phyloP scores from a whole-genome alignment of 2,329 filamentous ascomycete genomes.

The Colletotrichum ledebouriae region DNA sequence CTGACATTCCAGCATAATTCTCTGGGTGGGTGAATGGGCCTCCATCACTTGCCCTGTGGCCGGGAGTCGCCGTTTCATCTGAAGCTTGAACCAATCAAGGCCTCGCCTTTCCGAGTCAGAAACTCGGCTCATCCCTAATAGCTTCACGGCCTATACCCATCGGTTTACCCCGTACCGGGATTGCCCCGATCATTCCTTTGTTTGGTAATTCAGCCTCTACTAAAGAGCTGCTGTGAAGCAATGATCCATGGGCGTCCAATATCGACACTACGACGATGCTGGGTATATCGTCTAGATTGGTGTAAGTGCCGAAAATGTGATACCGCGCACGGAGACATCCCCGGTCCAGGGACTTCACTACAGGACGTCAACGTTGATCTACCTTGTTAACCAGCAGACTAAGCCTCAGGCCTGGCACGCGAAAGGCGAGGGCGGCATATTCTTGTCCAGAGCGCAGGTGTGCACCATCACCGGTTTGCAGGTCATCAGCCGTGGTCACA shows the following conservation, averaged over 20 bases:
- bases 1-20: not conserved
- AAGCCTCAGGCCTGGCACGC: not conserved
- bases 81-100: slow-evolving; percentile 32
- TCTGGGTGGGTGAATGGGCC: not conserved
- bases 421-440: not conserved
- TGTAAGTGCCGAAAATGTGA: slow-evolving; percentile 1
- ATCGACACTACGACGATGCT: not conserved
- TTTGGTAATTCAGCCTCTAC: slow-evolving; percentile 5
- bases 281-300: not conserved
- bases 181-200: not conserved
- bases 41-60: not conserved
- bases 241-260: not conserved
- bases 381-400: not conserved
- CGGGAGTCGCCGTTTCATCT: slow-evolving; percentile 33
- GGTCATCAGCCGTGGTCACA: not conserved
- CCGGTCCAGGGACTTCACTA: too few species aligned
- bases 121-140: not conserved
- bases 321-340: not conserved
- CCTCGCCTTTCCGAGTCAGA: not conserved
- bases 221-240: not conserved
- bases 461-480: not conserved
- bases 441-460: not conserved
- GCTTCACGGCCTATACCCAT: not conserved
- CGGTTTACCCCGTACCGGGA: slow-evolving; percentile 19
- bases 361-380: not conserved